These are phyloP conservation scores for Polyplosphaeria fusca DNA, from an alignment of 495 filamentous ascomycete species.

Conservation along the genomic window DNA sequence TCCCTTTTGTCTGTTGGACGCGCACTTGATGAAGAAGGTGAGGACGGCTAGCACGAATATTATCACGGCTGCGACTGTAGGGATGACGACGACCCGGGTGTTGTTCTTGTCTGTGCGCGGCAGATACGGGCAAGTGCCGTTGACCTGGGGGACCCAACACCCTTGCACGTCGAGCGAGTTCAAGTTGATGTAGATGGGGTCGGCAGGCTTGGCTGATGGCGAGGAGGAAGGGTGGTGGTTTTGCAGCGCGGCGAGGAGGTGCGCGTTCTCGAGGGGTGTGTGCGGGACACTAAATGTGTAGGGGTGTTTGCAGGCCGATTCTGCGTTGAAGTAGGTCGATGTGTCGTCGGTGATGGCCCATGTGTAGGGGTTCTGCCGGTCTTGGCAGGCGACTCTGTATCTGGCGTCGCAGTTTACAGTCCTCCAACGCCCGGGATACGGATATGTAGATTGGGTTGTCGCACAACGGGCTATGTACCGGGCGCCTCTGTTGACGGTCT, in stretches of 20 bases:
- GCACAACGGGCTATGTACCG: conserved; percentile 49
- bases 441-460: conserved; percentile 43
- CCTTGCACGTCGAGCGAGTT: conserved; percentile 53
- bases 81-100: conserved; percentile 53
- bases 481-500: conserved; percentile 33
- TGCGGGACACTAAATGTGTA: conserved; percentile 53
- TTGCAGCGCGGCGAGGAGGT: conserved; percentile 41
- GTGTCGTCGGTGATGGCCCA: conserved; percentile 51
- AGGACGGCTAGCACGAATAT: conserved; percentile 57
- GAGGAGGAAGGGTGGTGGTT: conserved; percentile 22
- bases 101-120: conserved; percentile 42
- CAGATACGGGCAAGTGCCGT: conserved; percentile 55
- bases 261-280: conserved; percentile 61
- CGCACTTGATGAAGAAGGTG: conserved; percentile 64
- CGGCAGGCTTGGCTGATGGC: not conserved
- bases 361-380: conserved; percentile 47
- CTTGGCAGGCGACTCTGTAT: conserved; percentile 55
- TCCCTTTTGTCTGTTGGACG: conserved; percentile 54
- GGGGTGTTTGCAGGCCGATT: conserved; percentile 37
- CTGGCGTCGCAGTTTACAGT: conserved; percentile 52
- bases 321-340: conserved; percentile 42
- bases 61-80: conserved; percentile 57
- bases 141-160: conserved; percentile 59
- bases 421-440: conserved; percentile 52
- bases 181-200: conserved; percentile 54